phyloP scores from a whole-genome alignment of 306 rosid species.

The Astragalus membranaceus region DNA sequence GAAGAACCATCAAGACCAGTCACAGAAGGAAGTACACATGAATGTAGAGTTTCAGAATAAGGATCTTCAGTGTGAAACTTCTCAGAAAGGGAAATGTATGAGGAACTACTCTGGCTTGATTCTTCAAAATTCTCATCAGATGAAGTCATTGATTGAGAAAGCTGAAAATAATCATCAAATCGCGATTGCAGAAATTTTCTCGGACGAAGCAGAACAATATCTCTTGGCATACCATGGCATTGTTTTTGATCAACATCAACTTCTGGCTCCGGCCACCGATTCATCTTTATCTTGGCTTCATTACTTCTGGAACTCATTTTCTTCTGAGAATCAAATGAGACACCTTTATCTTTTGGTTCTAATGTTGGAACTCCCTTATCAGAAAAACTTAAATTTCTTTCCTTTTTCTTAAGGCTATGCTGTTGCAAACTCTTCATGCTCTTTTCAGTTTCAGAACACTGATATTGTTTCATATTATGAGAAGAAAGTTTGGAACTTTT shows the following conservation, averaged over 20 bases:
- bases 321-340: slow-evolving; percentile 28
- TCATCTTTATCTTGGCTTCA: slow-evolving; percentile 34
- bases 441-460: slow-evolving; percentile 35
- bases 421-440: slow-evolving; percentile 32
- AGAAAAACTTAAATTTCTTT: slow-evolving; percentile 24
- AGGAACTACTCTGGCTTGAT: slow-evolving; percentile 37
- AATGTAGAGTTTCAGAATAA: slow-evolving; percentile 44
- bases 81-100: slow-evolving; percentile 40
- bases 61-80: slow-evolving; percentile 31
- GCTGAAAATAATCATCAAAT: slow-evolving; percentile 28
- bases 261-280: slow-evolving; percentile 23
- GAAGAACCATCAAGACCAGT: slow-evolving; percentile 32
- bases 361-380: slow-evolving; percentile 29
- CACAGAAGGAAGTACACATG: slow-evolving; percentile 33
- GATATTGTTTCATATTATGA: slow-evolving; percentile 29
- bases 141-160: slow-evolving; percentile 29
- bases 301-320: slow-evolving; percentile 18
- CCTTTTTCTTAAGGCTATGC: slow-evolving; percentile 37
- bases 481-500: slow-evolving; percentile 24
- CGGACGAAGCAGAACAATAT: slow-evolving; percentile 46
- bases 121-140: slow-evolving; percentile 33
- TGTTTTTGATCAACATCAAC: slow-evolving; percentile 26
- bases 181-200: slow-evolving; percentile 31
- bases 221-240: slow-evolving; percentile 22
- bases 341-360: slow-evolving; percentile 23